Percentiles rank a stretch among this genome's conserved stretches.
phyloP scores from a whole-genome alignment of 257 asterid genomes.

The Gardenia jasminoides region DNA sequence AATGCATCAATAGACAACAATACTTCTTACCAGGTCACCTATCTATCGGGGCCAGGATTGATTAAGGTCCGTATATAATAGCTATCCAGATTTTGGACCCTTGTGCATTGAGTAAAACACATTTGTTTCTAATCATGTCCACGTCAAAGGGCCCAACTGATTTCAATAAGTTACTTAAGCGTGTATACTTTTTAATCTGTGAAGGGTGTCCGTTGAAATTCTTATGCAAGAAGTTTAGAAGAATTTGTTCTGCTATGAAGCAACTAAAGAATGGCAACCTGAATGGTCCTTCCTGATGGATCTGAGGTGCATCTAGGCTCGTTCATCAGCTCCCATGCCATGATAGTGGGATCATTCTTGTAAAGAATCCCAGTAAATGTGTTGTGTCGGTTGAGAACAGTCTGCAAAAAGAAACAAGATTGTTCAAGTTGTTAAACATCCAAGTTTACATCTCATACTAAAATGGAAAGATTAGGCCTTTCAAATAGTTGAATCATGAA shows the following conservation, averaged over 20 bases:
- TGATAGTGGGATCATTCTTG: conserved; percentile 92
- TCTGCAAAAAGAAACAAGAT: conserved; percentile 36
- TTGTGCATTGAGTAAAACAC: not conserved
- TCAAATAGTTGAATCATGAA: not conserved
- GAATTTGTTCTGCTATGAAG: not conserved
- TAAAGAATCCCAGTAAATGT: conserved; percentile 51
- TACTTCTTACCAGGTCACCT: not conserved
- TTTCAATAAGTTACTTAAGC: not conserved
- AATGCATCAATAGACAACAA: not conserved
- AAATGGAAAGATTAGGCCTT: not conserved
- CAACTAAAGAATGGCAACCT: conserved; percentile 35
- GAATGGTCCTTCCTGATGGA: conserved; percentile 79
- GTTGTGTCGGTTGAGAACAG: conserved; percentile 66
- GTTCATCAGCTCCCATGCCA: conserved; percentile 99
- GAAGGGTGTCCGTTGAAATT: not conserved
- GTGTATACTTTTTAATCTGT: not conserved
- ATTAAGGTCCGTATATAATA: not conserved
- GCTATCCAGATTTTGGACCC: not conserved
- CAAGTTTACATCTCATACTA: not conserved
- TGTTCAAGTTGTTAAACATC: not conserved
- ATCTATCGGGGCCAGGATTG: not conserved
- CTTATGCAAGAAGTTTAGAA: not conserved
- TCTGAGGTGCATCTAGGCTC: conserved; percentile 93
- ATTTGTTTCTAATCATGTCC: not conserved
- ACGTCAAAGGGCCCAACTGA: not conserved